These are phyloP conservation scores for Dryas octopetala DNA, from an alignment of 306 rosid genomes.

Conservation along the genomic window DNA sequence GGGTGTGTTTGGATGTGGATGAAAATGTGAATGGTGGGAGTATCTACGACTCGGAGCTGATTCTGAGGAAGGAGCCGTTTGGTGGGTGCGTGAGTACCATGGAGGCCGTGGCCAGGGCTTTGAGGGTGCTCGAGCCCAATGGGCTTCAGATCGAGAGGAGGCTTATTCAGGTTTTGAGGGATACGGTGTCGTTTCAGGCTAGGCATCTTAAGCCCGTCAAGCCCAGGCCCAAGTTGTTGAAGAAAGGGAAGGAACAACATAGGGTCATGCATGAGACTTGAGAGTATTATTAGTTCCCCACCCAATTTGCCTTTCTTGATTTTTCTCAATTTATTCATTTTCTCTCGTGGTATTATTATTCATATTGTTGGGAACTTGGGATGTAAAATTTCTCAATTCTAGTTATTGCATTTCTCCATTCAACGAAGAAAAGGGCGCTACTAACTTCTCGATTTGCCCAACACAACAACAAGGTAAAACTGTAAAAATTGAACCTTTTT, in stretches of 20 bases:
- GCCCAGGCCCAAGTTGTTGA: constrained; percentile 61
- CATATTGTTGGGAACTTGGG: too few relatives aligned
- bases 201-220: constrained; percentile 60
- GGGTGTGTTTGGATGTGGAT: constrained; percentile 68
- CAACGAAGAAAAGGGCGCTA: too few relatives aligned
- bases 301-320: too few relatives aligned
- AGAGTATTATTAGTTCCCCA: background rate
- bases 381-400: too few relatives aligned
- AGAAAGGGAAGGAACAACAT: constrained; percentile 33
- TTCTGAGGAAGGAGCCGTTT: constrained; percentile 79
- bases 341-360: background rate
- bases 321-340: background rate
- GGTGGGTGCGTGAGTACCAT: constrained; percentile 75
- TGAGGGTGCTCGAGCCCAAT: constrained; percentile 62
- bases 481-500: too few relatives aligned
- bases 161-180: constrained; percentile 58
- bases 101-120: constrained; percentile 83
- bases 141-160: constrained; percentile 54
- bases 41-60: constrained; percentile 72
- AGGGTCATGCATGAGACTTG: background rate
- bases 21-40: constrained; percentile 56
- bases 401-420: too few relatives aligned
- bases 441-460: too few relatives aligned
- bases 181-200: constrained; percentile 73
- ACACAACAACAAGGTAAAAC: too few relatives aligned